phyloP scores from a whole-genome alignment of 176 grass and related monocot genomes.

The Lolium rigidum region DNA sequence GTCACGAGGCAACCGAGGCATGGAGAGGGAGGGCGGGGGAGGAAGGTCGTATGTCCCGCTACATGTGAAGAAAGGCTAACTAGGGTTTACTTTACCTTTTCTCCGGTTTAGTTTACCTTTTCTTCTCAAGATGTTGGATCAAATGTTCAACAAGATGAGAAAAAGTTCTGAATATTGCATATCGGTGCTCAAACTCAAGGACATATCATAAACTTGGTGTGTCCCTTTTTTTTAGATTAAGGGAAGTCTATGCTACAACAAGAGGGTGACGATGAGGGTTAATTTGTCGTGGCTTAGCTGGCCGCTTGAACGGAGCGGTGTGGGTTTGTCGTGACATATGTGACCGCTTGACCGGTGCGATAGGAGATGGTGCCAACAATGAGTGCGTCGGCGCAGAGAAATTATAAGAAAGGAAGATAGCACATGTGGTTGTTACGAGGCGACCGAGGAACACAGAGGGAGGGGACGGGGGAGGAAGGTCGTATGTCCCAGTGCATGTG shows the following conservation, averaged over 20 bases:
- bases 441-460: too few relatives aligned
- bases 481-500: neutral
- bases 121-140: neutral
- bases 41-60: neutral
- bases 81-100: neutral
- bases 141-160: conserved; percentile 15
- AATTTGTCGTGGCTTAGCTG: neutral
- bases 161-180: neutral
- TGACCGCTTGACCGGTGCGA: too few relatives aligned
- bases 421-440: neutral
- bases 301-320: neutral
- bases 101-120: conserved; percentile 15
- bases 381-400: neutral
- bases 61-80: too few relatives aligned
- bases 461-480: neutral
- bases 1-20: too few relatives aligned
- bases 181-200: neutral
- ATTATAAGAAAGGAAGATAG: neutral
- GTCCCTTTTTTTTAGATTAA: neutral
- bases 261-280: too few relatives aligned
- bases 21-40: neutral
- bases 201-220: neutral
- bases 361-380: neutral
- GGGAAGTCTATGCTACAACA: neutral
- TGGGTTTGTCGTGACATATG: too few relatives aligned